These are phyloP conservation scores for Aspergillus flavus DNA, from an alignment of 2,329 filamentous ascomycete species.

Conservation along the genomic window DNA sequence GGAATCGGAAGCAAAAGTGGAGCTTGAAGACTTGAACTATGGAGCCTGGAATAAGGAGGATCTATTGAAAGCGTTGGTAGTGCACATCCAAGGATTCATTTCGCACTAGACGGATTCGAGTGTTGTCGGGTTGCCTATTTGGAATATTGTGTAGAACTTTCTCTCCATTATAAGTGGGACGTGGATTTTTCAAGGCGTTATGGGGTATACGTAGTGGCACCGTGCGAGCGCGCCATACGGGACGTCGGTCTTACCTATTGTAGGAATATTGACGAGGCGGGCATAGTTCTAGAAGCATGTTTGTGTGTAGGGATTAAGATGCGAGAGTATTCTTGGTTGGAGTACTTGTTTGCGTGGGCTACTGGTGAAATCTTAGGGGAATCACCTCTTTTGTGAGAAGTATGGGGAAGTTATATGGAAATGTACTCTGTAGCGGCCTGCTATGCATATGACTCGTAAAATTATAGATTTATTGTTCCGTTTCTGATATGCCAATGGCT, in stretches of 20 bases:
- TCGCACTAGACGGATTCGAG: not conserved
- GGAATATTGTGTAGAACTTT: not conserved
- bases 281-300: not conserved
- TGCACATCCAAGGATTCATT: not conserved
- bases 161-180: not conserved
- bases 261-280: not conserved
- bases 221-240: not conserved
- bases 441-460: too few species aligned
- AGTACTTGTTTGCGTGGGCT: too few species aligned
- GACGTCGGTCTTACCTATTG: not conserved
- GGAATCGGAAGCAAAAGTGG: not conserved
- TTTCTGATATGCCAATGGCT: too few species aligned
- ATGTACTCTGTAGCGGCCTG: too few species aligned
- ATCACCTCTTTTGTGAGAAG: too few species aligned
- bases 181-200: not conserved
- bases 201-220: too few species aligned
- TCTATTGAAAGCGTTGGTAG: not conserved
- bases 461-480: too few species aligned
- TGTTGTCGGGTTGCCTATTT: not conserved
- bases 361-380: too few species aligned
- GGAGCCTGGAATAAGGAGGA: not conserved
- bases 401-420: too few species aligned
- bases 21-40: not conserved
- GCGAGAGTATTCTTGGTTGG: too few species aligned
- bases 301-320: not conserved